phyloP scores from a whole-genome alignment of 2,329 filamentous ascomycete genomes.

The Botrytis paeoniae region DNA sequence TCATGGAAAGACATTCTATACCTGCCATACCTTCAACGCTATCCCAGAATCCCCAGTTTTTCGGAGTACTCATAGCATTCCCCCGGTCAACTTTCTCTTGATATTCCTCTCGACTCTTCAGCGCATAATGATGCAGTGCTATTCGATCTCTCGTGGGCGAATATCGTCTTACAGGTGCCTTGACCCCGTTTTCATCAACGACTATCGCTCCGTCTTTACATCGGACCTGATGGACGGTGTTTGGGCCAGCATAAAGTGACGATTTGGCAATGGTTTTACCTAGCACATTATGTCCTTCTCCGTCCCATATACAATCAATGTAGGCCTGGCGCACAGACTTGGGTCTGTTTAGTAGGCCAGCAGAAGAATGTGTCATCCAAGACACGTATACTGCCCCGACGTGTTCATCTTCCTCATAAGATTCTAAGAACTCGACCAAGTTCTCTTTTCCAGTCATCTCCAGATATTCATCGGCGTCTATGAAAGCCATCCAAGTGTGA shows the following conservation, averaged over 20 bases:
- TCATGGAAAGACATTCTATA: conserved; percentile 33
- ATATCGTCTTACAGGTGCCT: conserved; percentile 26
- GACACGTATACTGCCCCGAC: conserved; percentile 38
- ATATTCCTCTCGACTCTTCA: conserved; percentile 39
- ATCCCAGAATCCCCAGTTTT: conserved; percentile 35
- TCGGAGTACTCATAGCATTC: conserved; percentile 33
- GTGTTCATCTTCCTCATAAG: conserved; percentile 27
- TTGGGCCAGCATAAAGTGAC: conserved; percentile 21
- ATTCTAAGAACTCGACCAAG: conserved; percentile 33
- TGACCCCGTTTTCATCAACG: conserved; percentile 34
- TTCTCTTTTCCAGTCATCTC: conserved; percentile 33
- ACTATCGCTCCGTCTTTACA: conserved; percentile 25
- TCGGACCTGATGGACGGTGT: conserved; percentile 27
- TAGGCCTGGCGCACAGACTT: conserved; percentile 34
- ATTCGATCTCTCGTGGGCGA: conserved; percentile 36
- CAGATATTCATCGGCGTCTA: conserved; percentile 38
- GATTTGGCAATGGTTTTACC: conserved; percentile 37
- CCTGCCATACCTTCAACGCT: conserved; percentile 32
- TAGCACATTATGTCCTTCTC: conserved; percentile 33
- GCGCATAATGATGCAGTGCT: conserved; percentile 38
- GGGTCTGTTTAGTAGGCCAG: conserved; percentile 32
- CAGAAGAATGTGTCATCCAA: conserved; percentile 39
- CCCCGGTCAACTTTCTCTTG: conserved; percentile 34
- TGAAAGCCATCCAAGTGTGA: conserved; percentile 39
- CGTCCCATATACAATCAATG: conserved; percentile 36